A percentile compares a stretch with the other conserved stretches of the same genome.
Conservation (phyloP, 2,329 filamentous ascomycete genomes). For the Graphium sp. region DNA sequence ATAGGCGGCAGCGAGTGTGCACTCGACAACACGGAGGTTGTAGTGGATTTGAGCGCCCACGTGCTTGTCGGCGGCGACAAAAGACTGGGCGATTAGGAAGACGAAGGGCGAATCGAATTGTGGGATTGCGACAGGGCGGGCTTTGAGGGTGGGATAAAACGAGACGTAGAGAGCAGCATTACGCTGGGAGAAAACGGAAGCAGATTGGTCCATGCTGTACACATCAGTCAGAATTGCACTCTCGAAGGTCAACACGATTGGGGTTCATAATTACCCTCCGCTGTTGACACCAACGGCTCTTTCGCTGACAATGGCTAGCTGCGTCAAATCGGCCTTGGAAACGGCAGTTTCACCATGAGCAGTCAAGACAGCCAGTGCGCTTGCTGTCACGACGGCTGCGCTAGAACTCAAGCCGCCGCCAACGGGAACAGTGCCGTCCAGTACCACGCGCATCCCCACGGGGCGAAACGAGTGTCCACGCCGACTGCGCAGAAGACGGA, state of each 20-base stretch:
- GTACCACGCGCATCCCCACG: conserved; percentile 66
- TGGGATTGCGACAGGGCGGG: conserved; percentile 67
- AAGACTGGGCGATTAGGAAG: conserved; percentile 89
- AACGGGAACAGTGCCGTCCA: conserved; percentile 82
- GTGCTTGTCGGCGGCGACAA: conserved; percentile 87
- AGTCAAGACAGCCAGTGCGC: conserved; percentile 71
- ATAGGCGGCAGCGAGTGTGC: conserved; percentile 67
- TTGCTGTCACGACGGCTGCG: conserved; percentile 83
- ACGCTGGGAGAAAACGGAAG: conserved; percentile 80
- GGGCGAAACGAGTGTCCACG: conserved; percentile 43
- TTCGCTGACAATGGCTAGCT: conserved; percentile 89
- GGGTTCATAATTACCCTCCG: conserved; percentile 65
- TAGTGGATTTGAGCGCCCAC: conserved; percentile 88
- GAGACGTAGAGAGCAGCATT: conserved; percentile 81
- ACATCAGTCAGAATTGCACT: conserved; percentile 9
- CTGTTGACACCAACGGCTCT: conserved; percentile 91
- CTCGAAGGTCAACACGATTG: too few relatives aligned
- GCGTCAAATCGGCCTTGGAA: conserved; percentile 81
- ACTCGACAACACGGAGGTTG: conserved; percentile 92
- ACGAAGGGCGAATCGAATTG: conserved; percentile 66
- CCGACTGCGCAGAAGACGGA: conserved; percentile 60
- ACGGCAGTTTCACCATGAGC: conserved; percentile 66
- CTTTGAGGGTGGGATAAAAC: conserved; percentile 66
- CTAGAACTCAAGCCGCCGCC: conserved; percentile 88
- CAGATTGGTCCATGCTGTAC: conserved; percentile 83